Percentiles rank a stretch among this genome's conserved stretches.
These are phyloP conservation scores for Coccinonectria pachysandricola DNA, from an alignment of 2,329 filamentous ascomycete species.

Conservation along the genomic window DNA sequence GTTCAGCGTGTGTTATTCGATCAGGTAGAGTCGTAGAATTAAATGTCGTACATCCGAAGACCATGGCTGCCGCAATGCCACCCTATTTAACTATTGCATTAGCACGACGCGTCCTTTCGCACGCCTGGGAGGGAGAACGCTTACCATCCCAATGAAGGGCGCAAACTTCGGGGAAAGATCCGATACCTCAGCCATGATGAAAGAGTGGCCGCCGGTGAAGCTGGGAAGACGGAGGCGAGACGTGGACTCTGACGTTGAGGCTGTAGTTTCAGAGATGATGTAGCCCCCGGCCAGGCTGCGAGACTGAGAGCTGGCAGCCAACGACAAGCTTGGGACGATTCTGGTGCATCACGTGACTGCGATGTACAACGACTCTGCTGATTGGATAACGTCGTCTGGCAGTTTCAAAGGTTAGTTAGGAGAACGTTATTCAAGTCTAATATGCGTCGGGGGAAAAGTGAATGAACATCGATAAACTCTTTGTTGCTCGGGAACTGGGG, in stretches of 20 bases:
- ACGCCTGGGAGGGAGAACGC: slow-evolving; percentile 20
- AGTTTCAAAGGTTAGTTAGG: slow-evolving; percentile 7
- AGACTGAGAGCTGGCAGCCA: slow-evolving; percentile 15
- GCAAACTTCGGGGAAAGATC: slow-evolving; percentile 68
- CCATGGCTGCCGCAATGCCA: slow-evolving; percentile 73
- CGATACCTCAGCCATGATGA: slow-evolving; percentile 42
- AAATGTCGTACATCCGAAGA: slow-evolving; percentile 69
- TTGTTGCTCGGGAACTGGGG: no score
- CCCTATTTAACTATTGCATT: slow-evolving; percentile 38
- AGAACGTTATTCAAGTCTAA: no score
- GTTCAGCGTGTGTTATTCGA: slow-evolving; percentile 16
- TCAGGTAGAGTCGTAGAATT: slow-evolving; percentile 5
- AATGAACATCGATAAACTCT: no score
- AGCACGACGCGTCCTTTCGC: slow-evolving; percentile 12
- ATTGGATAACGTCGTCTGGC: slow-evolving; percentile 6
- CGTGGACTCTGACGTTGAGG: slow-evolving; percentile 9
- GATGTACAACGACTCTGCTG: neutral
- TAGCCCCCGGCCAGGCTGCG: slow-evolving; percentile 16
- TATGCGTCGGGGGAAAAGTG: no score
- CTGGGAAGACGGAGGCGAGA: slow-evolving; percentile 9
- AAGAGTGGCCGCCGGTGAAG: slow-evolving; percentile 12
- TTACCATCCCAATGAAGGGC: slow-evolving; percentile 81
- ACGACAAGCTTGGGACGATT: slow-evolving; percentile 4
- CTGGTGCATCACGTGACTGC: slow-evolving; percentile 6
- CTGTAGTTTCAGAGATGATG: slow-evolving; percentile 19